Conservation (phyloP, 75 land plant species). For the Pinus albicaulis region DNA sequence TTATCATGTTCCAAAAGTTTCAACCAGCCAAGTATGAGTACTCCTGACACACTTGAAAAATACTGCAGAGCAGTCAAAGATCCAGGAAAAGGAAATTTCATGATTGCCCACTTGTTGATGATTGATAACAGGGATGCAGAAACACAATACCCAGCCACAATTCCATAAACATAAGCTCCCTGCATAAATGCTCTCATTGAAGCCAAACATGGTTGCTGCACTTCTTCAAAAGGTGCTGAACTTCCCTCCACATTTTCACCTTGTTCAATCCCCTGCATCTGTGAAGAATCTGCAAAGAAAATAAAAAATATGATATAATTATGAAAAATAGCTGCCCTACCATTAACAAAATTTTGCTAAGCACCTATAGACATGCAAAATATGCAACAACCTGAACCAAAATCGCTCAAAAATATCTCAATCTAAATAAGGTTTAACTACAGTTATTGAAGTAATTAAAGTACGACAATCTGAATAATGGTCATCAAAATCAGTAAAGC, state of each 20-base stretch:
- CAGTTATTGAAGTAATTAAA: neutral
- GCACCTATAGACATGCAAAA: neutral
- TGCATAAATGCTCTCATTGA: neutral
- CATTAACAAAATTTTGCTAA: neutral
- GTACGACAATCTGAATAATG: no score
- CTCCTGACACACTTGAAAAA: slow-evolving; percentile 24
- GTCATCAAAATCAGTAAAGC: neutral
- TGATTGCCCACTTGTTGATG: slow-evolving; percentile 52
- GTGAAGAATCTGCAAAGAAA: slow-evolving; percentile 11
- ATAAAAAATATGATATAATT: neutral
- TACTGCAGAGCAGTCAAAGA: slow-evolving; percentile 46
- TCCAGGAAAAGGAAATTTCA: slow-evolving; percentile 45
- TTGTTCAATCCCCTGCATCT: neutral
- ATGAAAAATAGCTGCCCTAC: neutral
- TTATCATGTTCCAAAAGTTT: slow-evolving; percentile 33
- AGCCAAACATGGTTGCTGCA: slow-evolving; percentile 3
- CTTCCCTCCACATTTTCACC: slow-evolving; percentile 8
- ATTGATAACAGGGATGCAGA: slow-evolving; percentile 43
- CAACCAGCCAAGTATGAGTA: slow-evolving; percentile 26
- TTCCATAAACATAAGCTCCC: slow-evolving; percentile 32
- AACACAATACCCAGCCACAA: slow-evolving; percentile 39
- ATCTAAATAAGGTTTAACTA: neutral
- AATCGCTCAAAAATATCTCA: neutral
- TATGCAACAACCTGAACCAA: neutral
- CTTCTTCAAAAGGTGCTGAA: neutral